Evolutionary conservation across 225 moss, liverwort and hornwort species (phyloP), one percentile per base, ranked within the genome.

Genomic region (Sphagnum contortum): DNA sequence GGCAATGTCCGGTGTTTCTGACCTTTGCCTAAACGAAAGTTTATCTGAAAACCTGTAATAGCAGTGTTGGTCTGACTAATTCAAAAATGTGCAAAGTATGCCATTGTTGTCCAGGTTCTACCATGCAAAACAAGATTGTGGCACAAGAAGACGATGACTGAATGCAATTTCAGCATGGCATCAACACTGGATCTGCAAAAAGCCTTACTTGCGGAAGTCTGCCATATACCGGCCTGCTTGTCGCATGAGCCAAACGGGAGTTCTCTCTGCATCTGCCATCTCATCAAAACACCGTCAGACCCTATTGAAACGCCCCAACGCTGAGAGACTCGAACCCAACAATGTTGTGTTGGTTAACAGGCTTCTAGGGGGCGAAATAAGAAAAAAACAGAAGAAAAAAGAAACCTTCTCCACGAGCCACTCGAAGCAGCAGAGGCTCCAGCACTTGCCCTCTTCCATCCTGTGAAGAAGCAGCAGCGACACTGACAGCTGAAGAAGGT

Each of bases 211-310:
- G 44, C 92, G 92, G 61, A 92, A 96, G 56, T 88, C 90, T 59
- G 95, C 95, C 95, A 96, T 96, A 72, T 96, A 96, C 0, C 95
- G 92, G 12, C 95, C 92, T 0, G 95, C 95, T 72, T 96, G 95
- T 9, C 95, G 90, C 95, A 96, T 96, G 44, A 96, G 87, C 95
- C 95, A 96, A 52, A 92, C 95, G 2, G 95, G 95, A 2, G 94
- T 90, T 57, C 94, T 74, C 80, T 95, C 94, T 5, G 88, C 92
- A 49, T 92, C 89, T 81, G 72, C 65, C 70, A 14, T 54, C 44
- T 5, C 4, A 3, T 12, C 12, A 13, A 11, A 48, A 11, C 50
- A 29, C 29, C 29, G 29, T 29, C 0, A 29, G 29, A 29, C 29
- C 29, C 29, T 29, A 29, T 29, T 29, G 29, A 50, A 65, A 5